Evolutionary conservation across 345 rosid genomes (phyloP).

Genomic region (Brassica napus): DNA sequence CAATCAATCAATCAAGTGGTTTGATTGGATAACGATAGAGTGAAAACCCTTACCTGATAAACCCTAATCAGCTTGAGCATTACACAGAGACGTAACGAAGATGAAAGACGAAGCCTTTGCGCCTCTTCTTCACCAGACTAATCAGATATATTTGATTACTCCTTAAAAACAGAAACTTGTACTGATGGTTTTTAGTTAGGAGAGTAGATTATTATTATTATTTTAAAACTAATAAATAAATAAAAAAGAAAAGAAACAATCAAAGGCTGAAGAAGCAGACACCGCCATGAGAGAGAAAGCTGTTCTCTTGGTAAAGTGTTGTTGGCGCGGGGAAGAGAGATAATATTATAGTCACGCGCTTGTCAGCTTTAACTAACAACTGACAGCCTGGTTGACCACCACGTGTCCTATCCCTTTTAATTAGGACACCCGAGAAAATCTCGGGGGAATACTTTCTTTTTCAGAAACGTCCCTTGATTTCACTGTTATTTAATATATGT

Average conservation of each 20-base stretch:
- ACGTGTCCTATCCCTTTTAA: conserved; percentile 25
- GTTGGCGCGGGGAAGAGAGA: conserved; percentile 40
- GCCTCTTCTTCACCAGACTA: conserved; percentile 32
- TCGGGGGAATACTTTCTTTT: neutral
- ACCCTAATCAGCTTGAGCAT: conserved; percentile 48
- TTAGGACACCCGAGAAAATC: conserved; percentile 15
- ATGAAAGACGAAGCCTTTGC: conserved; percentile 29
- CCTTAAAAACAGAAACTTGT: conserved; percentile 3
- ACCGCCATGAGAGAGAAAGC: conserved; percentile 32
- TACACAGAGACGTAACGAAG: conserved; percentile 32
- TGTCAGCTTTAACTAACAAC: conserved; percentile 33
- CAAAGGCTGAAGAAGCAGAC: conserved; percentile 39
- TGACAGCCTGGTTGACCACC: conserved; percentile 31
- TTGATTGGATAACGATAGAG: conserved; percentile 13
- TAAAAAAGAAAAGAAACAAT: neutral
- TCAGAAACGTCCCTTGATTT: conserved; percentile 13
- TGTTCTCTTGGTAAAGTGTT: conserved; percentile 29
- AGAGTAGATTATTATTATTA: neutral
- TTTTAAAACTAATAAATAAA: neutral
- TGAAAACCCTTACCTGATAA: conserved; percentile 35
- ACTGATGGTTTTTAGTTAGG: neutral
- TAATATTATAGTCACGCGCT: conserved; percentile 34
- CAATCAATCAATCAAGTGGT: neutral
- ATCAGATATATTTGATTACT: conserved; percentile 11
- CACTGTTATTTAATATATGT: neutral